Base-by-base conservation (phyloP, 2,329 filamentous ascomycete species). In the Cucurbitaria berberidis region DNA sequence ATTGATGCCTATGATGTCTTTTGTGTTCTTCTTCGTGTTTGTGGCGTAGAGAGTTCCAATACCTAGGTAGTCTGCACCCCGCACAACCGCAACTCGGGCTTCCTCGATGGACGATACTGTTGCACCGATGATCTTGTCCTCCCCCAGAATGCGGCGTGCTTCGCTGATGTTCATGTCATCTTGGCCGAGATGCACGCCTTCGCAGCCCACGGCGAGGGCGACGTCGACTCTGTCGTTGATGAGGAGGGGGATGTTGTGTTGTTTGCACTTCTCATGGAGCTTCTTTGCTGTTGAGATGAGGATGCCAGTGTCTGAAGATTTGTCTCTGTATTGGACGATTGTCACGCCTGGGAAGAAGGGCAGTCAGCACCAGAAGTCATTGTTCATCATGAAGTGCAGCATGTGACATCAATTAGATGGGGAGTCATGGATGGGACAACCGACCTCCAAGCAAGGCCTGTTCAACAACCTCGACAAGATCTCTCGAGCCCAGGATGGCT, bases 201-300 rank as follows among this genome's bases (percentile, higher is more conserved):
- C 93, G 51, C 90, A 95, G 11, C 87, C 90, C 38, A 93, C 84
- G 13, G 91, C 92, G 16, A 91, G 82, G 8, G 92, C 93, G 22
- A 98, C 90, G 72, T 96, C 93, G 5, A 97, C 84, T 11, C 93
- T 86, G 73, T 98, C 95, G 72, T 98, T 98, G 79, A 98, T 92
- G 48, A 98, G 80, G 51, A 98, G 82, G 26, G 93, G 93, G 3
- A 96, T 85, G 15, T 81, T 80, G 69, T 89, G 81, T 41, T 80
- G 79, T 59, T 80, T 80, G 18, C 91, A 93, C 57, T 95, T 78
- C 32, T 78, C 74, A 72, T 96, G 92, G 45, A 98, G 82, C 61
- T 79, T 82, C 64, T 82, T 83, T 15, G 88, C 93, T 36, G 83
- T 89, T n/a, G 82, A 77, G 42, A 96, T 84, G 57, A 95, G 83